A percentile compares a stretch with the other conserved stretches of the same genome.
These are phyloP conservation scores for Botrytis cinerea DNA, from an alignment of 2,329 filamentous ascomycete species.

Conservation along the genomic window DNA sequence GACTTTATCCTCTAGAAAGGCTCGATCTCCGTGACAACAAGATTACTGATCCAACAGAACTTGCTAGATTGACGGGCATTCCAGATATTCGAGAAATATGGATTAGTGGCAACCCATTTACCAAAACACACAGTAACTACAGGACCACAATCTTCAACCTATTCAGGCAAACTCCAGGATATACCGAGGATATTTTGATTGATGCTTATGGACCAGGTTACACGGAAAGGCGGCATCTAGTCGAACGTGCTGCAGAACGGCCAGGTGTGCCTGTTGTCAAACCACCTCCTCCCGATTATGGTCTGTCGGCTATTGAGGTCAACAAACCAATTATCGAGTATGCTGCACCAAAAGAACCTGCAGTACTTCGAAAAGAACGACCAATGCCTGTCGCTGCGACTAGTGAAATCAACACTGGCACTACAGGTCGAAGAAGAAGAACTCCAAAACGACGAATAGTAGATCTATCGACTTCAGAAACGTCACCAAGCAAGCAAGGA, in stretches of 20 bases:
- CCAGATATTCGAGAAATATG: slow-evolving; percentile 92
- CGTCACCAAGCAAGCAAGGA: slow-evolving; percentile 36
- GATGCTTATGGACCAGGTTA: slow-evolving; percentile 83
- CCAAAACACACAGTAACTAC: slow-evolving; percentile 81
- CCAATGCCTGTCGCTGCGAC: slow-evolving; percentile 52
- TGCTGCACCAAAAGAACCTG: slow-evolving; percentile 50
- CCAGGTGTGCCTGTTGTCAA: slow-evolving; percentile 77
- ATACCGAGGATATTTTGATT: slow-evolving; percentile 86
- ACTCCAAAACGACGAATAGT: slow-evolving; percentile 65
- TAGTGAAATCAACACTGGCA: slow-evolving; percentile 59
- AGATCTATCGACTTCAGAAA: slow-evolving; percentile 56
- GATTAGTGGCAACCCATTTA: slow-evolving; percentile 89
- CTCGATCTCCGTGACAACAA: slow-evolving; percentile 90
- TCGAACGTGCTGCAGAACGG: slow-evolving; percentile 77
- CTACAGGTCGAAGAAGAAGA: slow-evolving; percentile 58
- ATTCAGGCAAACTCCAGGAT: slow-evolving; percentile 86
- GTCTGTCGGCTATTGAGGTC: slow-evolving; percentile 61
- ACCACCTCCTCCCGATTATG: slow-evolving; percentile 61
- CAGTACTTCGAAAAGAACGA: slow-evolving; percentile 61
- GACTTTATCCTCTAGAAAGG: slow-evolving; percentile 82
- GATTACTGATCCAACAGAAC: slow-evolving; percentile 85
- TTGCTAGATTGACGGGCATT: slow-evolving; percentile 85
- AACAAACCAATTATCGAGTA: slow-evolving; percentile 67
- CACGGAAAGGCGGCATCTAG: slow-evolving; percentile 78
- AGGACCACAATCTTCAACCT: slow-evolving; percentile 93